A percentile compares a stretch with the other conserved stretches of the same genome.
Conservation (phyloP, 179 eudicot genomes). For the Carnegiea gigantea region DNA sequence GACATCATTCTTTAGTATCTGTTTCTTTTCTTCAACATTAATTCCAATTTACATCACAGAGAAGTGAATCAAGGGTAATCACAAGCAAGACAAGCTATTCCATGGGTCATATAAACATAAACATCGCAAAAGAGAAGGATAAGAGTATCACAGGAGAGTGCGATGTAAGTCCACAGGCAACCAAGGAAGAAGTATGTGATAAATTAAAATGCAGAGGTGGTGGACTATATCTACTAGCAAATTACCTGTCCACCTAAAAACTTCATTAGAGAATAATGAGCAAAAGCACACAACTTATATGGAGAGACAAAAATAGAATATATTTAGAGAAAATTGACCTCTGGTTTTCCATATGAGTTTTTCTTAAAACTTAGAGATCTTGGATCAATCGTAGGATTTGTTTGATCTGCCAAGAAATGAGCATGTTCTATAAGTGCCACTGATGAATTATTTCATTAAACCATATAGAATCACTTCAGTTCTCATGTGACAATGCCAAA, state of each 20-base stretch:
- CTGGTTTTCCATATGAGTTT: slow-evolving; percentile 87
- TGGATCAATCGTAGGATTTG: slow-evolving; percentile 47
- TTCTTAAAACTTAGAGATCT: slow-evolving; percentile 68
- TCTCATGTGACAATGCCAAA: too few species aligned
- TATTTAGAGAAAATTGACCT: slow-evolving; percentile 42
- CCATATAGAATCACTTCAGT: neutral
- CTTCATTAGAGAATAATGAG: slow-evolving; percentile 3
- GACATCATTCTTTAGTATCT: slow-evolving; percentile 52
- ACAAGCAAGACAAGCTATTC: slow-evolving; percentile 6
- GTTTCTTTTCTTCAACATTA: slow-evolving; percentile 77
- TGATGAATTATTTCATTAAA: neutral
- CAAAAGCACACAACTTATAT: neutral
- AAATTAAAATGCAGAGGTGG: slow-evolving; percentile 77
- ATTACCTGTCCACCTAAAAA: slow-evolving; percentile 56
- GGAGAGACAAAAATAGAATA: neutral
- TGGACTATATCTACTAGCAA: slow-evolving; percentile 34
- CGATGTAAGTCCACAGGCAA: slow-evolving; percentile 76
- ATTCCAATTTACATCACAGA: slow-evolving; percentile 68
- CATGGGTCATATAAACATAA: neutral
- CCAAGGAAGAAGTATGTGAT: slow-evolving; percentile 80
- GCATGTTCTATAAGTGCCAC: slow-evolving; percentile 15
- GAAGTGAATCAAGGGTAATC: slow-evolving; percentile 1
- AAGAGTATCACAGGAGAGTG: slow-evolving; percentile 51
- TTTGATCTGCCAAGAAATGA: slow-evolving; percentile 70
- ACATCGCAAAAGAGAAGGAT: slow-evolving; percentile 16